Percentiles rank a stretch among this genome's conserved stretches.
These are phyloP conservation scores for Stachybotrys chlorohalonatus DNA, from an alignment of 2,329 filamentous ascomycete species.

Conservation along the genomic window DNA sequence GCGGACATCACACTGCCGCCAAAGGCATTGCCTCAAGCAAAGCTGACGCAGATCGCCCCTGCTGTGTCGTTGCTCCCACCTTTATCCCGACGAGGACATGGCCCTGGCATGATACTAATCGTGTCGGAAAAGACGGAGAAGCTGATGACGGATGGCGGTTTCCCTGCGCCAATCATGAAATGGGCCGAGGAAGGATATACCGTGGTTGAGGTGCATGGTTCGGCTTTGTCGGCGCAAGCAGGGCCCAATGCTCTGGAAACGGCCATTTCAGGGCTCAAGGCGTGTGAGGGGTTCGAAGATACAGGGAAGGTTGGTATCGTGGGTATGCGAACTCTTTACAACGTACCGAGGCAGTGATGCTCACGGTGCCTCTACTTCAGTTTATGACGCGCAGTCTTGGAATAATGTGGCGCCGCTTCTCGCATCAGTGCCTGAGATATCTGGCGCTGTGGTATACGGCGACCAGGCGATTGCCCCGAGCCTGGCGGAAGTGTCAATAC, in stretches of 20 bases:
- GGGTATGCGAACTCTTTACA: conserved; percentile 13
- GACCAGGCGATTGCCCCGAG: background rate
- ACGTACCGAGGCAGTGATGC: background rate
- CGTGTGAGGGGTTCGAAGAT: conserved; percentile 20
- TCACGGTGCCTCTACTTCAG: background rate
- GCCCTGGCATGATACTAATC: conserved; percentile 26
- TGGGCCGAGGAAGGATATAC: conserved; percentile 65
- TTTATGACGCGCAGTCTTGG: conserved; percentile 8
- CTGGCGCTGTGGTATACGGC: conserved; percentile 13
- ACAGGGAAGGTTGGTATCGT: conserved; percentile 29
- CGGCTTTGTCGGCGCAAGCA: background rate
- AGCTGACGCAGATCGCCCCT: conserved; percentile 6
- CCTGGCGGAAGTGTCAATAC: conserved; percentile 2
- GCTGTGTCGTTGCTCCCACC: conserved; percentile 19
- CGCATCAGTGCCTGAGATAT: conserved; percentile 9
- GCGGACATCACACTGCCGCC: conserved; percentile 16
- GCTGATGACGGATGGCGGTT: conserved; percentile 15
- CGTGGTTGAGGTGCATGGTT: conserved; percentile 40
- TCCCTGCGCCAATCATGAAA: conserved; percentile 50
- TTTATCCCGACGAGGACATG: conserved; percentile 24
- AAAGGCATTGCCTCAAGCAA: conserved; percentile 12
- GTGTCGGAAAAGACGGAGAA: conserved; percentile 7
- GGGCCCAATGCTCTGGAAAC: conserved; percentile 2
- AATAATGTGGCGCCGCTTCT: conserved; percentile 11
- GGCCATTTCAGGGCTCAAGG: conserved; percentile 4